phyloP scores from a whole-genome alignment of 2,329 filamentous ascomycete genomes.

The Aspergillus carbonarius region DNA sequence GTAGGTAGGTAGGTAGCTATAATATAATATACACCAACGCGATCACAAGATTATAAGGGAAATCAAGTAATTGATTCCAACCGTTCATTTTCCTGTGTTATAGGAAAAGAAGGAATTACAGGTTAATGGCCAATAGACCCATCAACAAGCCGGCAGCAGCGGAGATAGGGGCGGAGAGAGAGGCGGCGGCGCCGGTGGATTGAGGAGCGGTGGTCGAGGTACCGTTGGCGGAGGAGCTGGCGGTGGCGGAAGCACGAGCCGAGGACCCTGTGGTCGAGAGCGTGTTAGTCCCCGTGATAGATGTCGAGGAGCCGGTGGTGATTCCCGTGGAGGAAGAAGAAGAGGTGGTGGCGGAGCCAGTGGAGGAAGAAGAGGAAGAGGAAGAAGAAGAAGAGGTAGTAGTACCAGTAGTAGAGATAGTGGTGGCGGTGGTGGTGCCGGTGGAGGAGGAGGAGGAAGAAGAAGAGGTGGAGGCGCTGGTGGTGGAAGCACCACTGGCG shows the following conservation, averaged over 20 bases:
- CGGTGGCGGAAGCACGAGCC: background rate
- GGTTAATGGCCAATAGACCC: constrained; percentile 19
- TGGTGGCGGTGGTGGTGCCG: constrained; percentile 12
- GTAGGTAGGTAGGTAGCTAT: too few species aligned
- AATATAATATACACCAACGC: too few species aligned
- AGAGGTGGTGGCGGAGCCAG: background rate
- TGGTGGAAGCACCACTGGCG: constrained; percentile 14
- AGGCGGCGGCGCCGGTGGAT: constrained; percentile 10
- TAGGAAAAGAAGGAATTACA: too few species aligned
- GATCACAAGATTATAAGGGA: too few species aligned
- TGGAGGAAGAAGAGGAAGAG: constrained; percentile 1
- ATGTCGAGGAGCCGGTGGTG: background rate
- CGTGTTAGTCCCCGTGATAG: constrained; percentile 13
- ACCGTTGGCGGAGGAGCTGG: constrained; percentile 6
- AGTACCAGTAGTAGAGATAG: constrained; percentile 8
- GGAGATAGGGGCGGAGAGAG: constrained; percentile 14
- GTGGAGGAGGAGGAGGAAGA: constrained; percentile 12
- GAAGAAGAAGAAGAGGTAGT: background rate
- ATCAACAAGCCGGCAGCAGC: constrained; percentile 21
- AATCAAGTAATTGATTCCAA: too few species aligned
- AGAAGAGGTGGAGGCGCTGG: constrained; percentile 11
- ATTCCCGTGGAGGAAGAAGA: background rate
- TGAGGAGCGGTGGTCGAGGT: background rate
- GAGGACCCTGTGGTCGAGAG: constrained; percentile 4
- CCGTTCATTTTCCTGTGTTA: too few species aligned